Evolutionary conservation across 495 filamentous ascomycete species (phyloP).

Genomic region (Annulohypoxylon nitens): DNA sequence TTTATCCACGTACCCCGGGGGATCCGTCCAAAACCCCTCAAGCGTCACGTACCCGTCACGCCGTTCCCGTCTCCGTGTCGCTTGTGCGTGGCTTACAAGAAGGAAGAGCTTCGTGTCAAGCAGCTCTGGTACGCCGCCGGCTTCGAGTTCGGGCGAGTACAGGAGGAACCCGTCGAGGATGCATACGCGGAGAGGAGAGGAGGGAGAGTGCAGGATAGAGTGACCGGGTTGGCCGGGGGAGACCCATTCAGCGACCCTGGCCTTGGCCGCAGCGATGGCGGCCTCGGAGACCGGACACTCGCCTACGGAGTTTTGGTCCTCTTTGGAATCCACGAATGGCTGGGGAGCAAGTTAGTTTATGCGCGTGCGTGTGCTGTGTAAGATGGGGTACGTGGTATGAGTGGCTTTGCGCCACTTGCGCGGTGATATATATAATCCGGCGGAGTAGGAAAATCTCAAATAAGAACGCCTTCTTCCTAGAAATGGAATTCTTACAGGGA

Average conservation of each 20-base stretch:
- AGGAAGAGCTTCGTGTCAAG: conserved; percentile 85
- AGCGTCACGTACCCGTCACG: conserved; percentile 88
- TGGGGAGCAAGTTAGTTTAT: conserved; percentile 46
- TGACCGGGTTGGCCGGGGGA: conserved; percentile 52
- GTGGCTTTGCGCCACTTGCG: background rate
- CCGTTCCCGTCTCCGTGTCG: conserved; percentile 75
- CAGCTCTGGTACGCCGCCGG: conserved; percentile 60
- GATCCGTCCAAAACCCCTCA: conserved; percentile 94
- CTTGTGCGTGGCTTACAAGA: conserved; percentile 68
- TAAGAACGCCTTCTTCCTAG: background rate
- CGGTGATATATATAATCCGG: conserved; percentile 18
- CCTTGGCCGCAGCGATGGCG: conserved; percentile 55
- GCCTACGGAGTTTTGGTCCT: conserved; percentile 78
- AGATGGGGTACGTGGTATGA: background rate
- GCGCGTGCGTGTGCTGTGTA: conserved; percentile 23
- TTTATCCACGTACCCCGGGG: conserved; percentile 91
- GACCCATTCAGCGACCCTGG: conserved; percentile 59
- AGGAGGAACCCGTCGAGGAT: conserved; percentile 89
- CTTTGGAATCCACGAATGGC: conserved; percentile 74
- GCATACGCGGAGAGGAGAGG: conserved; percentile 61
- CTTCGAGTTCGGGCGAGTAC: conserved; percentile 63
- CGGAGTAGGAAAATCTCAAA: background rate
- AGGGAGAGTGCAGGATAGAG: conserved; percentile 39
- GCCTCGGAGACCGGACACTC: conserved; percentile 59
- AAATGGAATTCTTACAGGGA: conserved; percentile 63